Conservation (phyloP, 176 grass and related monocot genomes). For the Luzula sylvatica region DNA sequence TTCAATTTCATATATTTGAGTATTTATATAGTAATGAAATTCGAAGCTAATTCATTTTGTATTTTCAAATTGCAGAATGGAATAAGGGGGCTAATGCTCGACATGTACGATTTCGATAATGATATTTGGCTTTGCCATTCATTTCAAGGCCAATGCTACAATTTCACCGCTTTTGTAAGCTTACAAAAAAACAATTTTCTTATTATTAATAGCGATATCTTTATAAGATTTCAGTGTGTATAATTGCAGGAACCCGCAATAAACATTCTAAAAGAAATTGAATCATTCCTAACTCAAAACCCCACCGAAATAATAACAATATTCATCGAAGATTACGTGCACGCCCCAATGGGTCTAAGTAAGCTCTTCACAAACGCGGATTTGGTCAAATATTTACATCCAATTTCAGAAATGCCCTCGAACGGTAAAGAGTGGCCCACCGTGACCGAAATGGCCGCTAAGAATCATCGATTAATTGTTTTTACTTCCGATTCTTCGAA, state of each 20-base stretch:
- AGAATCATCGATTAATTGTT: constrained; percentile 66
- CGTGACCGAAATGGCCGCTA: constrained; percentile 72
- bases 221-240: constrained; percentile 26
- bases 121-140: constrained; percentile 98
- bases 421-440: constrained; percentile 80
- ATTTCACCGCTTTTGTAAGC: constrained; percentile 97
- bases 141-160: constrained; percentile 85
- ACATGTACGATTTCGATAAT: constrained; percentile 87
- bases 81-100: constrained; percentile 80
- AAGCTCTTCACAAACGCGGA: constrained; percentile 67
- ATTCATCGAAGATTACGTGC: constrained; percentile 95
- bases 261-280: constrained; percentile 84
- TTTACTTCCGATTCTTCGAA: constrained; percentile 89
- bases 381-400: constrained; percentile 82
- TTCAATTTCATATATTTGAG: constrained; percentile 7
- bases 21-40: neutral
- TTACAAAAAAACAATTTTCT: no score
- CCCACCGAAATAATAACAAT: constrained; percentile 87
- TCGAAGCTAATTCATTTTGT: no score
- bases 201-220: no score
- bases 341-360: constrained; percentile 58
- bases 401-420: constrained; percentile 70
- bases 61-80: constrained; percentile 73
- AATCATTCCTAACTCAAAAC: constrained; percentile 74
- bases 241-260: constrained; percentile 73